Percentiles rank a stretch among this genome's conserved stretches.
Evolutionary conservation across 768 basidiomycete genomes (phyloP).

Genomic region (Trametes punicea): DNA sequence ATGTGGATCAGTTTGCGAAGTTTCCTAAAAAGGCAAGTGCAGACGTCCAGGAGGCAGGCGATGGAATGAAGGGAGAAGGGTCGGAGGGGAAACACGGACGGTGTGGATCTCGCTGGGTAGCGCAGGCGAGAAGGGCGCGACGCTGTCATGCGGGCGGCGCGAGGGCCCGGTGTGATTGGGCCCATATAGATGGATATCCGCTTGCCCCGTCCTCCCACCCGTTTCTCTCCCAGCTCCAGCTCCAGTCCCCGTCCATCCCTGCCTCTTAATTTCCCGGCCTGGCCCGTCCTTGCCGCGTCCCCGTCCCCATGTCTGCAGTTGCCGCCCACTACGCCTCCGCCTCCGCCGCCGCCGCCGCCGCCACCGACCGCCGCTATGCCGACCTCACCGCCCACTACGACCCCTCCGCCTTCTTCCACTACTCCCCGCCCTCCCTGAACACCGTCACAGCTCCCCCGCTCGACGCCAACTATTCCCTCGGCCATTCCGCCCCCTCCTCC

Average conservation of each 20-base stretch:
- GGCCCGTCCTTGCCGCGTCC: not conserved
- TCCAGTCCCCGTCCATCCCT: not conserved
- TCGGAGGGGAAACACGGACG: not conserved
- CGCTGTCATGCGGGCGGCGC: not conserved
- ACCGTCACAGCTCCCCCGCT: slow-evolving; percentile 1
- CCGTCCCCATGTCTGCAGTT: slow-evolving; percentile 12
- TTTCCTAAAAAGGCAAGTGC: not conserved
- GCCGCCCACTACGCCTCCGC: slow-evolving; percentile 12
- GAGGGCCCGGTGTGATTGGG: not conserved
- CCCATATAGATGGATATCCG: slow-evolving; percentile 5
- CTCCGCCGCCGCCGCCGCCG: slow-evolving; percentile 2
- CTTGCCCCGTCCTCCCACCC: not conserved
- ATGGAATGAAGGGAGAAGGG: slow-evolving; percentile 1
- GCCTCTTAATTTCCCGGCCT: slow-evolving; percentile 9
- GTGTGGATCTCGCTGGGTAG: slow-evolving; percentile 5
- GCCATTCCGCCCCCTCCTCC: not conserved
- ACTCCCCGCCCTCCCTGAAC: slow-evolving; percentile 11
- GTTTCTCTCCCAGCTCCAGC: not conserved
- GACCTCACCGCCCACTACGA: slow-evolving; percentile 11
- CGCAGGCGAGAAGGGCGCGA: not conserved
- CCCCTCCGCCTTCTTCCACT: slow-evolving; percentile 13
- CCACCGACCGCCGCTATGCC: slow-evolving; percentile 11
- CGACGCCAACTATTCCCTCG: not conserved
- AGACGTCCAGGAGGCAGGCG: not conserved
- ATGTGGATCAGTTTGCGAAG: slow-evolving; percentile 12